Evolutionary conservation across 1,284 basidiomycete species (phyloP), one percentile per base, ranked within the genome.

Genomic region (Trametes versicolor): DNA sequence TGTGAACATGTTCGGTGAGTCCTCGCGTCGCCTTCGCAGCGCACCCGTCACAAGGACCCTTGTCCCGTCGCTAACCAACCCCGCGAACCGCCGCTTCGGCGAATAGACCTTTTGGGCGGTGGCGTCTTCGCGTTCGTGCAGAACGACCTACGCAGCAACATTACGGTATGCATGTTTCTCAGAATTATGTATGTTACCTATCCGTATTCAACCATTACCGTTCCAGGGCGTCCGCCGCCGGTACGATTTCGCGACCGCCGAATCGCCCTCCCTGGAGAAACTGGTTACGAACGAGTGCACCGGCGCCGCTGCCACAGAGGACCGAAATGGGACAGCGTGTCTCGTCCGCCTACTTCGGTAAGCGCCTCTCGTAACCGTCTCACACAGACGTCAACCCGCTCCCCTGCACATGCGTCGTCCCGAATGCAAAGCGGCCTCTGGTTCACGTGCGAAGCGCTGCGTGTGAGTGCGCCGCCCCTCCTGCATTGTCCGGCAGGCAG

Each of bases 41-140:
- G 17, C 29, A 45, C 39, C 43, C n/a, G 41, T 13, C 32, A 27
- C 23, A 47, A 62, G 60, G 49, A 61, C 50, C 10, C 10, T 6
- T 25, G 27, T 29, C 15, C 43, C 52, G 27, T n/a, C 41, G 25
- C 25, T 17, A 19, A 34, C 27, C 17, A 2, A 21, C 6, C 49
- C 21, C 15, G 23, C 41, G 27, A 50, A 41, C 58, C 60, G 53
- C 66, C 57, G 21, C 39, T 60, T 12, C 27, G 27, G 43, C 25
- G n/a, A 49, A 29, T 72, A 95, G 97, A 96, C 80, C 83, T 98
- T 27, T 85, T 99, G 53, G 96, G 95, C 50, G 92, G 90, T 75
- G 87, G 90, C 0, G 90, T 98, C 7, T 99, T 99, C 80, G 84
- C 86, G 37, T 94, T 97, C 71, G 94, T 99, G 0, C 95, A 98